Conservation (phyloP, 2,329 filamentous ascomycete species). For the Salinomyces thailandicus region DNA sequence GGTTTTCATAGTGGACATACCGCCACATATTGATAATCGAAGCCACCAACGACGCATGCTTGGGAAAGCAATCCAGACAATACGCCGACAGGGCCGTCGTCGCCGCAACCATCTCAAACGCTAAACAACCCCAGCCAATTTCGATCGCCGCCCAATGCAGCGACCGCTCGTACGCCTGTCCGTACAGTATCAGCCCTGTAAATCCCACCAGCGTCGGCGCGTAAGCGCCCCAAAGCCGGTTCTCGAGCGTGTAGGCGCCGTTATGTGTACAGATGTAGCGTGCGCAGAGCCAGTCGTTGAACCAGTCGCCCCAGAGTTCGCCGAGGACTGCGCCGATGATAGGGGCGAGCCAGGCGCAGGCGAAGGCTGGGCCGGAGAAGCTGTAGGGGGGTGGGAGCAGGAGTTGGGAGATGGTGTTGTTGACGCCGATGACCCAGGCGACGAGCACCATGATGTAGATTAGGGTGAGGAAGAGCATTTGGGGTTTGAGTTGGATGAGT, state of each 20-base stretch:
- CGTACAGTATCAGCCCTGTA: slow-evolving; percentile 25
- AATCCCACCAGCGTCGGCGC: slow-evolving; percentile 24
- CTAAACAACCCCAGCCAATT: slow-evolving; percentile 22
- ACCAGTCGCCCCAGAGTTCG: slow-evolving; percentile 28
- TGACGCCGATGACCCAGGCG: slow-evolving; percentile 23
- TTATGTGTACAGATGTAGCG: slow-evolving; percentile 25
- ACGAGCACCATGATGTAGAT: slow-evolving; percentile 17
- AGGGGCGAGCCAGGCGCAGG: slow-evolving; percentile 27
- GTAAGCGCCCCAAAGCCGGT: slow-evolving; percentile 26
- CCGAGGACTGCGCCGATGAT: slow-evolving; percentile 26
- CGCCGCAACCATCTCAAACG: slow-evolving; percentile 10
- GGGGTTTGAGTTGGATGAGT: slow-evolving; percentile 7
- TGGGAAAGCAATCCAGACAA: slow-evolving; percentile 25
- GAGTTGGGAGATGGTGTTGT: slow-evolving; percentile 18
- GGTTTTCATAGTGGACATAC: slow-evolving; percentile 6
- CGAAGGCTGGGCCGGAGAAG: slow-evolving; percentile 16
- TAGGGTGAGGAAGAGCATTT: slow-evolving; percentile 8
- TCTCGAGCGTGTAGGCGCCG: slow-evolving; percentile 22
- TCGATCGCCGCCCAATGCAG: slow-evolving; percentile 24
- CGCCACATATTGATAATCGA: slow-evolving; percentile 28
- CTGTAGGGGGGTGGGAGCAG: slow-evolving; percentile 15
- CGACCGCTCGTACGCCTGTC: slow-evolving; percentile 25
- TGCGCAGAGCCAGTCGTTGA: slow-evolving; percentile 27
- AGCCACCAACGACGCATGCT: slow-evolving; percentile 23
- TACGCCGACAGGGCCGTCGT: slow-evolving; percentile 28